Conservation (phyloP, 202 grass and related monocot species). For the Musa balbisiana region DNA sequence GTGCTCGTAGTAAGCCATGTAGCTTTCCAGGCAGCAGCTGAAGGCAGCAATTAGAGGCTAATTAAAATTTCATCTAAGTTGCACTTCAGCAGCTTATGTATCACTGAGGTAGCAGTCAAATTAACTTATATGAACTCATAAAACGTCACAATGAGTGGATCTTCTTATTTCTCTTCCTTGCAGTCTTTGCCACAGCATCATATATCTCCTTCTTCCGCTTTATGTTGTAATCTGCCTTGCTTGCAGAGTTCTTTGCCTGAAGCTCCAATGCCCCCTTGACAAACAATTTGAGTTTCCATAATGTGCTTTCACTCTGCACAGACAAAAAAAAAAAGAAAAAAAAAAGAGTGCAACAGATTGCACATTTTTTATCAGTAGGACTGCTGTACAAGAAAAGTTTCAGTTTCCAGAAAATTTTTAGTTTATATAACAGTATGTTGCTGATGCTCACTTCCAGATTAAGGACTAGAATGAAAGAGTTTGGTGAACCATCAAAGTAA, state of each 20-base stretch:
- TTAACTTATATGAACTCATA: not conserved
- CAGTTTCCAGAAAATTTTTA: not conserved
- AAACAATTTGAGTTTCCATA: constrained; percentile 90
- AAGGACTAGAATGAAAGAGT: not conserved
- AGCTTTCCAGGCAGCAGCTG: too few relatives aligned
- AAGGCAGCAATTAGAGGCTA: too few relatives aligned
- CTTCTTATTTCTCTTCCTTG: constrained; percentile 59
- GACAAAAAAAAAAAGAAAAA: constrained; percentile 10
- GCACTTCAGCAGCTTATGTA: too few relatives aligned
- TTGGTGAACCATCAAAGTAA: not conserved
- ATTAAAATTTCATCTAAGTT: too few relatives aligned
- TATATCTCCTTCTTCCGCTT: constrained; percentile 87
- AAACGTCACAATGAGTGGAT: constrained; percentile 21
- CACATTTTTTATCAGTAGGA: not conserved
- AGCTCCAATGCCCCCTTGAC: constrained; percentile 61
- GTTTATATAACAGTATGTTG: not conserved
- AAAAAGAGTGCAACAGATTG: constrained; percentile 3
- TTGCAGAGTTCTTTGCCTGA: constrained; percentile 36
- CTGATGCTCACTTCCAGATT: not conserved
- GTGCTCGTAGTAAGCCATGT: too few relatives aligned
- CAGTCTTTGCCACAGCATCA: constrained; percentile 66
- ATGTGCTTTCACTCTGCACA: constrained; percentile 77
- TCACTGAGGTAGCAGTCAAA: not conserved
- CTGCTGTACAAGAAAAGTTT: not conserved
- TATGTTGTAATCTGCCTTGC: constrained; percentile 48